A percentile compares a stretch with the other conserved stretches of the same genome.
Evolutionary conservation across 208 protist species (phyloP).

Genomic region (Phytomonas sp.): DNA sequence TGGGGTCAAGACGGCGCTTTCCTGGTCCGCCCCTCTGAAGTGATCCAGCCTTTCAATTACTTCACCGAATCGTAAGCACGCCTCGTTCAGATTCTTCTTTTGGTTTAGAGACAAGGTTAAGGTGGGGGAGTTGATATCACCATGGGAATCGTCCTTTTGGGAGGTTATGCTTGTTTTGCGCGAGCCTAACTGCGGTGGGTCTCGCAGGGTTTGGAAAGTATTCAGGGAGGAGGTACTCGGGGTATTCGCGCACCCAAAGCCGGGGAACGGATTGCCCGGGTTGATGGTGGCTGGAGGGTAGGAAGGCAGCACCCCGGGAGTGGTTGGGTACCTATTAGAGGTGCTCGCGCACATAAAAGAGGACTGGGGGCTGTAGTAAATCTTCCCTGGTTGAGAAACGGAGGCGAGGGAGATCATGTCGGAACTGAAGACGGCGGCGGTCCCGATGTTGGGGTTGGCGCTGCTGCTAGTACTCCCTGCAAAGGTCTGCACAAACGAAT

Average conservation of each 20-base stretch:
- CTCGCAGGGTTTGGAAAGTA: neutral
- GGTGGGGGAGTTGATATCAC: neutral
- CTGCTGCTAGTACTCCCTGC: neutral
- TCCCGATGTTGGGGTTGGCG: neutral
- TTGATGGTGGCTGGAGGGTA: neutral
- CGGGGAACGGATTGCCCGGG: neutral
- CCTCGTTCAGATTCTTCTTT: neutral
- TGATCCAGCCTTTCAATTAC: neutral
- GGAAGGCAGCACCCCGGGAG: neutral
- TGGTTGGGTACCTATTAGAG: neutral
- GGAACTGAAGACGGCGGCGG: neutral
- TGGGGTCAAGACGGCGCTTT: neutral
- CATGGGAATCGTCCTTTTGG: neutral
- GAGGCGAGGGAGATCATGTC: neutral
- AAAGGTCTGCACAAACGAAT: neutral
- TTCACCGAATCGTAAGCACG: neutral
- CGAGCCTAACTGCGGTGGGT: neutral
- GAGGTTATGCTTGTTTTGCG: neutral
- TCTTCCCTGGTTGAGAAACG: neutral
- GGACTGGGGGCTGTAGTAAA: neutral
- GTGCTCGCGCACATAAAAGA: neutral
- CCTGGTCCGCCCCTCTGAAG: neutral
- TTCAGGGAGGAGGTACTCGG: neutral
- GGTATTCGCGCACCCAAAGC: neutral
- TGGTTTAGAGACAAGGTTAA: neutral